Conservation (phyloP, 2,329 filamentous ascomycete genomes). For the Phialocephala subalpina region DNA sequence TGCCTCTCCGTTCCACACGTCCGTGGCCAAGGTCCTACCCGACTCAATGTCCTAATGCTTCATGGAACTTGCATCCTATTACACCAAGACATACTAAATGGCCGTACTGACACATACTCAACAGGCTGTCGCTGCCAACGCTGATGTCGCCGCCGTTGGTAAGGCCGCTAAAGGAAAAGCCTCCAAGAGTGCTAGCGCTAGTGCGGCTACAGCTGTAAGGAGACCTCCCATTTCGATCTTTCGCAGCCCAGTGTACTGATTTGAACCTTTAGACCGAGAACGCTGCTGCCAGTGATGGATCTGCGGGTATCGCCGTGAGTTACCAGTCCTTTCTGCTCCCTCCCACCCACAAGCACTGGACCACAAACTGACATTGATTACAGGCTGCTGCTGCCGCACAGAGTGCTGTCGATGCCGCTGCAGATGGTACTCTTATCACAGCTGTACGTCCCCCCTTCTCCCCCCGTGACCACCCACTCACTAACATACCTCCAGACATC, state of each 20-base stretch:
- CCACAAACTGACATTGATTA: not conserved
- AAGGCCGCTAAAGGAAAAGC: constrained; percentile 4
- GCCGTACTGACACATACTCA: not conserved
- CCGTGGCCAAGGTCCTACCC: too few relatives aligned
- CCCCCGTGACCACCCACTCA: not conserved
- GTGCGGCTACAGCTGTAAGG: constrained; percentile 1
- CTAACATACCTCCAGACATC: constrained; percentile 14
- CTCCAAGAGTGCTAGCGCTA: not conserved
- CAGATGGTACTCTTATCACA: constrained; percentile 6
- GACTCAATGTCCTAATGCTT: not conserved
- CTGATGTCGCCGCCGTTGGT: not conserved
- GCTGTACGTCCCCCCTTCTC: constrained; percentile 5
- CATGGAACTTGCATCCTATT: too few relatives aligned
- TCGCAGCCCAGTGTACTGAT: not conserved
- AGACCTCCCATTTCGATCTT: not conserved
- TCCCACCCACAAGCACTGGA: not conserved
- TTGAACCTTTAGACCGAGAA: constrained; percentile 8
- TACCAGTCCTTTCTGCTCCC: too few relatives aligned
- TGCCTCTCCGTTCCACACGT: not conserved
- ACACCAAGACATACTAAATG: too few relatives aligned
- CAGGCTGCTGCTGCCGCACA: constrained; percentile 22
- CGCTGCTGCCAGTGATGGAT: constrained; percentile 18
- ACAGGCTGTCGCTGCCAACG: not conserved
- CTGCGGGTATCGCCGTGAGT: constrained; percentile 21
- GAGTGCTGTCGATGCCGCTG: constrained; percentile 19